Base-by-base conservation (phyloP, 441 rosid genomes). In the Geranium incanum region DNA sequence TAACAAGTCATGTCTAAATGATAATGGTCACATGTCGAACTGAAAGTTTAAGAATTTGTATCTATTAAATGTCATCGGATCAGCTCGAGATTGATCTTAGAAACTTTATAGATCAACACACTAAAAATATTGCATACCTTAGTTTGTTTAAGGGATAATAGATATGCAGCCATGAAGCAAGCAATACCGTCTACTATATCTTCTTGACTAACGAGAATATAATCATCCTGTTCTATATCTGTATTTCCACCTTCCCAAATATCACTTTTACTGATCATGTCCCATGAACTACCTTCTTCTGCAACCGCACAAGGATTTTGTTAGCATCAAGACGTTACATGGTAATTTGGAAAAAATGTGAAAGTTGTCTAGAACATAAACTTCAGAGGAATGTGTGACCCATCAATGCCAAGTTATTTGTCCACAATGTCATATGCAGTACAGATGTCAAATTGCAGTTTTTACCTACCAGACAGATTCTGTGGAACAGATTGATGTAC, bases 161-260 rank as follows among this genome's bases (percentile, higher is more conserved):
- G 71, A 84, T 90, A 92, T 15, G 97, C 88, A 67, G 97, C 97
- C 97, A 87, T 89, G 86, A 89, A 94, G 81, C 94, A 86, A 0
- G 99, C 95, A n/a, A 94, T 83, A 72, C 95, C 95, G 4, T 94
- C 99, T 37, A 89, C 89, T 78, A 94, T 90, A 84, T 94, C 99
- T 84, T 94, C 99, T 84, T 90, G 87, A 74, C 87, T 89, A 78
- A 92, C 99, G 72, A 92, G 80, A 50, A 92, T 95, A 81, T 89
- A 94, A 75, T 87, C 99, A 68, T 90, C 97, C 71, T 78, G 77
- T 21, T 86, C 85, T 71, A 80, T 81, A 76, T 80, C 85, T 69
- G 67, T 23, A 76, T 63, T 74, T 78, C 81, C 88, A 36, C 77
- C 82, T 72, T 76, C 89, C 99, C 92, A 90, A 55, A 92, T 75